phyloP scores from a whole-genome alignment of 1,284 basidiomycete genomes.

The Trametes sp. region DNA sequence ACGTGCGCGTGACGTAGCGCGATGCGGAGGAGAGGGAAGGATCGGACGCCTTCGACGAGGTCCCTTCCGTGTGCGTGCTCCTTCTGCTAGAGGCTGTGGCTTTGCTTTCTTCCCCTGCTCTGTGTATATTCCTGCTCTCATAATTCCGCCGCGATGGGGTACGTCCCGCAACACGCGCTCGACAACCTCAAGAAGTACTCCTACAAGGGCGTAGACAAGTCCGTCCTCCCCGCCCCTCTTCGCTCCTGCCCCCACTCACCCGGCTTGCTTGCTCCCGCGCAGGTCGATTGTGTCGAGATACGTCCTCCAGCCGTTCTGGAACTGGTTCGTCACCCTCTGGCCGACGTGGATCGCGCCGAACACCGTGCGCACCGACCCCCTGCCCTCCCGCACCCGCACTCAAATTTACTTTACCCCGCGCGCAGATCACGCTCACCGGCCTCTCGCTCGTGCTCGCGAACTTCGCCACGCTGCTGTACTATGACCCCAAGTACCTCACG shows the following conservation, averaged over 20 bases:
- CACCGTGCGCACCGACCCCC: constrained; percentile 62
- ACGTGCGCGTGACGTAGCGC: constrained; percentile 39
- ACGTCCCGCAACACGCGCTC: constrained; percentile 63
- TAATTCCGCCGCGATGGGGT: constrained; percentile 47
- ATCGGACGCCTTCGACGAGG: not conserved
- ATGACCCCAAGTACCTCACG: constrained; percentile 79
- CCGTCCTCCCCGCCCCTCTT: constrained; percentile 36
- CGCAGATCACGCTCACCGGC: constrained; percentile 84
- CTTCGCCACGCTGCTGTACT: constrained; percentile 84
- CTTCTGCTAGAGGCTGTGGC: not conserved
- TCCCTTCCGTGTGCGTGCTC: not conserved
- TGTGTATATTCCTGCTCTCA: constrained; percentile 17
- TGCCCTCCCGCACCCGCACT: not conserved
- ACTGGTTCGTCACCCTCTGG: constrained; percentile 91
- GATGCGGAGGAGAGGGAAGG: constrained; percentile 5
- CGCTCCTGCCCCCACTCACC: not conserved
- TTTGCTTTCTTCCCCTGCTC: not conserved
- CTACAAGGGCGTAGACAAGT: constrained; percentile 79
- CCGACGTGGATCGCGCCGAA: constrained; percentile 92
- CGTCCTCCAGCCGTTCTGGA: constrained; percentile 94
- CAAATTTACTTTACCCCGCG: not conserved
- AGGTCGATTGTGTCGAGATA: constrained; percentile 83
- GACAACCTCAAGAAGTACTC: constrained; percentile 72
- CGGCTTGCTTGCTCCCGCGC: not conserved
- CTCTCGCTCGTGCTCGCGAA: constrained; percentile 87